These are phyloP conservation scores for Colletotrichum sp. DNA, from an alignment of 2,329 filamentous ascomycete species.

Conservation along the genomic window DNA sequence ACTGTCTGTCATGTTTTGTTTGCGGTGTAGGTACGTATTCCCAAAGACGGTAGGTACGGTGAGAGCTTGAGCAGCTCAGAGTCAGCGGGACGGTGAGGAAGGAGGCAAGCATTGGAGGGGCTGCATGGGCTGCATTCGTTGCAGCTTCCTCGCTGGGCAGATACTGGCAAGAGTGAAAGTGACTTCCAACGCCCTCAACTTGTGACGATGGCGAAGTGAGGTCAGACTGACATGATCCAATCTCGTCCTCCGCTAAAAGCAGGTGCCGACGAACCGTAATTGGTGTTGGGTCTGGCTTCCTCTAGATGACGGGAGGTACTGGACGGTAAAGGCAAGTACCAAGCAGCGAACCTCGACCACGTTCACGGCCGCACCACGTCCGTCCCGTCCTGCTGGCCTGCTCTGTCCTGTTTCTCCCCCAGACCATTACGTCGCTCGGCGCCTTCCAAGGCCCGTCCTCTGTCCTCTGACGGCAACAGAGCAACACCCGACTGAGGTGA, in stretches of 20 bases:
- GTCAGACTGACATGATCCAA: constrained; percentile 21
- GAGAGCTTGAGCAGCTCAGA: background rate
- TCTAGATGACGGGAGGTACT: background rate
- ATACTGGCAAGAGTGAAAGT: too few relatives aligned
- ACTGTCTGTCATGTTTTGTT: background rate
- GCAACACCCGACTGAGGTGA: background rate
- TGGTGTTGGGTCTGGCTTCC: background rate
- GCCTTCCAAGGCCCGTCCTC: background rate
- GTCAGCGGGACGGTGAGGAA: background rate
- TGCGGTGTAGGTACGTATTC: background rate
- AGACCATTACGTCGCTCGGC: background rate
- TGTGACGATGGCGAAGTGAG: constrained; percentile 6
- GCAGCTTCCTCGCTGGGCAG: background rate
- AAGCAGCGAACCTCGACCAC: background rate
- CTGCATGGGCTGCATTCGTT: background rate
- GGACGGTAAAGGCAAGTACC: background rate
- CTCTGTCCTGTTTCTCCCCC: background rate
- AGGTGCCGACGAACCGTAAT: constrained; percentile 15
- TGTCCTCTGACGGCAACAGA: background rate
- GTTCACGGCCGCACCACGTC: background rate
- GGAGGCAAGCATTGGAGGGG: background rate
- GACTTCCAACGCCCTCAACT: background rate
- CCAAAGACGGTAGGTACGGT: background rate
- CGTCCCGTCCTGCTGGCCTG: background rate
- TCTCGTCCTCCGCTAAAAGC: background rate